Evolutionary conservation across 306 rosid species (phyloP).

Genomic region (Geum urbanum): DNA sequence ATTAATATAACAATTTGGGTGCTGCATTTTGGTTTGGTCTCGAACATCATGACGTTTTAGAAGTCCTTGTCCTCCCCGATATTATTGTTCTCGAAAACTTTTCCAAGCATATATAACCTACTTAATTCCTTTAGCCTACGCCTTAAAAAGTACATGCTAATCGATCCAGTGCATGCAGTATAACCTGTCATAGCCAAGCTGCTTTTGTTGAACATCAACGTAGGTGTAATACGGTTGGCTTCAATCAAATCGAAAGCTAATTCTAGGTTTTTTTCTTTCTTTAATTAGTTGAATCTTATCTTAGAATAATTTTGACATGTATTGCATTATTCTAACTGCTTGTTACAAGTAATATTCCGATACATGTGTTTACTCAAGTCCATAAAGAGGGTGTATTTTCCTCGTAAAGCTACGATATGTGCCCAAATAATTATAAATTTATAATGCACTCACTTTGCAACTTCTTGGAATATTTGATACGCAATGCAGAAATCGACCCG

Average conservation of each 20-base stretch:
- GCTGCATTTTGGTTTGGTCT: conserved; percentile 13
- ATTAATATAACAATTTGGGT: not conserved
- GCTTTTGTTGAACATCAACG: conserved; percentile 11
- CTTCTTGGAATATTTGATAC: conserved; percentile 39
- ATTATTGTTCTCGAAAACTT: conserved; percentile 9
- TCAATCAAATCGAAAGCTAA: conserved; percentile 6
- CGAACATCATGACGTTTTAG: not conserved
- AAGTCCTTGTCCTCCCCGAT: conserved; percentile 11
- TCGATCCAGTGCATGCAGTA: not conserved
- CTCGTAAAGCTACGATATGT: conserved; percentile 14
- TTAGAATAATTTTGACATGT: conserved; percentile 18
- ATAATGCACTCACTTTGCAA: conserved; percentile 12
- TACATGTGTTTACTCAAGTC: conserved; percentile 19
- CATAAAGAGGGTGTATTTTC: conserved; percentile 12
- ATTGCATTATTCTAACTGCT: not conserved
- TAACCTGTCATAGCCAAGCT: not conserved
- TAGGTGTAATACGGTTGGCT: not conserved
- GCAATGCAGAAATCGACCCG: conserved; percentile 15
- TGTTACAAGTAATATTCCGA: conserved; percentile 31
- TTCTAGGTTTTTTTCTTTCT: conserved; percentile 7
- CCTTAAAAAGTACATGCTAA: conserved; percentile 13
- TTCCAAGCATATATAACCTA: not conserved
- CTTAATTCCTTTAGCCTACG: not conserved
- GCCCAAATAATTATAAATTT: not conserved
- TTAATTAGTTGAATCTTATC: conserved; percentile 9